phyloP scores from a whole-genome alignment of 768 basidiomycete genomes.

The Kwoniella heveanensis region DNA sequence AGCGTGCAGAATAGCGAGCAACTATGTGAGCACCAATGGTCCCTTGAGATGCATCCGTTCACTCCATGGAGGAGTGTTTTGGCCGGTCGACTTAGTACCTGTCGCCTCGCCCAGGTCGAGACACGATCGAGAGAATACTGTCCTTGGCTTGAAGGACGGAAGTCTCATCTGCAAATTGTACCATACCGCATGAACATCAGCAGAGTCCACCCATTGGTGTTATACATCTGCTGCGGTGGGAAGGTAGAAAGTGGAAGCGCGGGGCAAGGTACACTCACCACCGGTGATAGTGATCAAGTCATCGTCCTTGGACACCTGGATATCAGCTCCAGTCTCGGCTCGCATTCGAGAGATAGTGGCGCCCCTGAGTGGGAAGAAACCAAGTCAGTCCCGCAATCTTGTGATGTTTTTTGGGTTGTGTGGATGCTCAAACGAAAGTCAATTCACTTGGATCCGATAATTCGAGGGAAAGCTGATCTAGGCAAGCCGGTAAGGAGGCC shows the following conservation, averaged over 20 bases:
- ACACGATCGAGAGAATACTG: slow-evolving; percentile 52
- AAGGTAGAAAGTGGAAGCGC: too few relatives aligned
- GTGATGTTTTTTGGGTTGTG: too few relatives aligned
- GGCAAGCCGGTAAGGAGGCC: slow-evolving; percentile 56
- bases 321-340: slow-evolving; percentile 85
- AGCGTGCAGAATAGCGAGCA: too few relatives aligned
- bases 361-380: slow-evolving; percentile 52
- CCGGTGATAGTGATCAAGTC: slow-evolving; percentile 78
- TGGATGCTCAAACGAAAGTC: too few relatives aligned
- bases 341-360: slow-evolving; percentile 85
- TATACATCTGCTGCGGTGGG: too few relatives aligned
- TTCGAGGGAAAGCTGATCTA: slow-evolving; percentile 83
- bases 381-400: neutral
- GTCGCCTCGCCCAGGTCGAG: slow-evolving; percentile 37
- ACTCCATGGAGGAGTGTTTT: too few relatives aligned
- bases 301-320: slow-evolving; percentile 85
- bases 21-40: too few relatives aligned
- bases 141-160: slow-evolving; percentile 54
- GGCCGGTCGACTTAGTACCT: slow-evolving; percentile 27
- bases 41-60: too few relatives aligned
- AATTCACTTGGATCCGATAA: slow-evolving; percentile 79
- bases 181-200: neutral
- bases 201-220: neutral
- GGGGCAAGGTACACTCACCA: slow-evolving; percentile 71
- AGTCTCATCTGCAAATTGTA: slow-evolving; percentile 39